Percentiles rank a stretch among this genome's conserved stretches.
These are phyloP conservation scores for Plectosphaerella sp. DNA, from an alignment of 2,329 filamentous ascomycete species.

Conservation along the genomic window DNA sequence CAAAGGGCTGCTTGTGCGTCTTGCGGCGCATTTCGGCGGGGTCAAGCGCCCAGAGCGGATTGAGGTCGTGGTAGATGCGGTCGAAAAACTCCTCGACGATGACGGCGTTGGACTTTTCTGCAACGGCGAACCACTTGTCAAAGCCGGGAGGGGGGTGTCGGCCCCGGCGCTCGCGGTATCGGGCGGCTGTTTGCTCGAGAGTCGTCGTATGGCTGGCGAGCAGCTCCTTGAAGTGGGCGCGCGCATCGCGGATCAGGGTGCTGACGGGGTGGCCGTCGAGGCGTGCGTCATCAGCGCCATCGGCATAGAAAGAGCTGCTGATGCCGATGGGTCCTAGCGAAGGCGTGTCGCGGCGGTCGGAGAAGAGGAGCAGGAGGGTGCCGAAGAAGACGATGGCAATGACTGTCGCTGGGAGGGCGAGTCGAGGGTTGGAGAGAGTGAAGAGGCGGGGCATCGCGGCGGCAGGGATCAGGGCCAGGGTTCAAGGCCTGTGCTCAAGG, in stretches of 20 bases:
- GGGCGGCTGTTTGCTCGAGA: slow-evolving; percentile 45
- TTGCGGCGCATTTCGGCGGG: slow-evolving; percentile 26
- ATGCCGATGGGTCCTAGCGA: not conserved
- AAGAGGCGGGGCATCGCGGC: not conserved
- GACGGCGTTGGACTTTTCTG: slow-evolving; percentile 45
- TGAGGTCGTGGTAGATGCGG: slow-evolving; percentile 57
- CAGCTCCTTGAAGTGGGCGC: slow-evolving; percentile 31
- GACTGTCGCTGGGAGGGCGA: not conserved
- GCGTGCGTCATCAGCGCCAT: not conserved
- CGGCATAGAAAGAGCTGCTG: not conserved
- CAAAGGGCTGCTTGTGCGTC: slow-evolving; percentile 29
- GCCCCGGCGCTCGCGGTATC: slow-evolving; percentile 51
- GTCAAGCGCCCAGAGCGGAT: slow-evolving; percentile 55
- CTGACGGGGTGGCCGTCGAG: slow-evolving; percentile 42
- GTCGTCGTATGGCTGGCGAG: slow-evolving; percentile 40
- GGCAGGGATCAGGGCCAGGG: no score
- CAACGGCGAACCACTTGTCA: slow-evolving; percentile 53
- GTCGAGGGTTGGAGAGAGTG: not conserved
- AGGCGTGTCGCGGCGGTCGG: not conserved
- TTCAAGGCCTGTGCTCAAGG: no score
- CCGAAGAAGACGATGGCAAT: not conserved
- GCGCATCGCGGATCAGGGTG: slow-evolving; percentile 40
- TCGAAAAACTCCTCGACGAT: slow-evolving; percentile 61
- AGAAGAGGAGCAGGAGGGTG: not conserved
- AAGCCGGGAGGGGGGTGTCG: slow-evolving; percentile 60